Evolutionary conservation across 305 asterid species (phyloP).

Genomic region (Rubia balearica): DNA sequence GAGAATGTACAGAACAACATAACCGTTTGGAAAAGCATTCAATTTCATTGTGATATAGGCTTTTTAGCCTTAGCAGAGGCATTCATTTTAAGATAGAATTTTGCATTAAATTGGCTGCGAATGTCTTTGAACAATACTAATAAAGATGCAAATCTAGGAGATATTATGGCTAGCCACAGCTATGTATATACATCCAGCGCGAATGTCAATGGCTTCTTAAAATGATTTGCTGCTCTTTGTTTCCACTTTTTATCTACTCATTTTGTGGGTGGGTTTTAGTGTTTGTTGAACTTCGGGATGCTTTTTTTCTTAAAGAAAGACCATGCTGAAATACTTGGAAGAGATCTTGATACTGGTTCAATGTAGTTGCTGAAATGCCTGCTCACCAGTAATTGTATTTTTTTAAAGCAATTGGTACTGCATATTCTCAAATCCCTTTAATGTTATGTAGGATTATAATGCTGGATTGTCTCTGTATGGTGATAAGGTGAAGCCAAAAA

Average conservation of each 20-base stretch:
- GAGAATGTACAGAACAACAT: not conserved
- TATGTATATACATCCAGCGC: not conserved
- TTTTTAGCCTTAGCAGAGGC: not conserved
- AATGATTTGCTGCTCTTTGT: not conserved
- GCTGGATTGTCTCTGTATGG: constrained; percentile 88
- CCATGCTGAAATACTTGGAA: not conserved
- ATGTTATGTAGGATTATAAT: constrained; percentile 52
- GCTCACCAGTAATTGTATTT: not conserved
- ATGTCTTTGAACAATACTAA: not conserved
- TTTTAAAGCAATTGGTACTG: not conserved
- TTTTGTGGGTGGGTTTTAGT: not conserved
- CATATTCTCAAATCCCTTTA: not conserved
- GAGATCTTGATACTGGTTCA: not conserved
- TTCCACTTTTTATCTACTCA: not conserved
- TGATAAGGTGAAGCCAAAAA: constrained; percentile 86
- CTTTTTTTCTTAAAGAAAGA: not conserved
- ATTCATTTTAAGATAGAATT: too few relatives aligned
- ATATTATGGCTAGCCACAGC: not conserved
- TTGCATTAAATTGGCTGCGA: not conserved
- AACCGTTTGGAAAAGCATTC: not conserved
- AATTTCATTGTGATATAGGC: not conserved
- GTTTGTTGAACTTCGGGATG: not conserved
- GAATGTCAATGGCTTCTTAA: not conserved
- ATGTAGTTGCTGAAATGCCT: not conserved
- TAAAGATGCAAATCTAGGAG: not conserved